These are phyloP conservation scores for Colletotrichum cuscutae DNA, from an alignment of 2,329 filamentous ascomycete genomes.

Conservation along the genomic window DNA sequence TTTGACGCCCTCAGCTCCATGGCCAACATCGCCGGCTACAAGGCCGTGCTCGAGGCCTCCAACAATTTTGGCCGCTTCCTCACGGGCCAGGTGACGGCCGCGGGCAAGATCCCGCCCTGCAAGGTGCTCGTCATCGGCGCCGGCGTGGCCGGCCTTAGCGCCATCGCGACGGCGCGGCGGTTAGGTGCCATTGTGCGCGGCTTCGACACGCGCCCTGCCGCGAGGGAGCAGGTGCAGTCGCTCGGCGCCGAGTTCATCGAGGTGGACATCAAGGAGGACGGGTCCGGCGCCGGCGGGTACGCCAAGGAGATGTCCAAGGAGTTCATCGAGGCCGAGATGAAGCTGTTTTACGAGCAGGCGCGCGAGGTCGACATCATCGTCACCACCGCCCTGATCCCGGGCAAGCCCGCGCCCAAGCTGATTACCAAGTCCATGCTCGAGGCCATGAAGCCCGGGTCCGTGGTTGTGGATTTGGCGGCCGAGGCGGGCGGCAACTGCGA, in stretches of 20 bases:
- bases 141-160: conserved; percentile 87
- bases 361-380: conserved; percentile 92
- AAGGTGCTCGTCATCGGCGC: conserved; percentile 93
- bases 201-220: conserved; percentile 91
- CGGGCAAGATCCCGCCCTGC: conserved; percentile 88
- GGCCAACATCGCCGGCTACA: conserved; percentile 95
- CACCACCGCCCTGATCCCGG: conserved; percentile 91
- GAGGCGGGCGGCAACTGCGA: conserved; percentile 92
- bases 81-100: conserved; percentile 90
- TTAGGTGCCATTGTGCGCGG: conserved; percentile 91
- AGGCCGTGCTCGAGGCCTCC: conserved; percentile 88
- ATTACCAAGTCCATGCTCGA: conserved; percentile 84
- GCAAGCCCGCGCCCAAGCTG: conserved; percentile 82
- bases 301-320: conserved; percentile 95
- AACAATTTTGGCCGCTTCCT: conserved; percentile 90
- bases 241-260: conserved; percentile 91
- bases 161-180: conserved; percentile 85
- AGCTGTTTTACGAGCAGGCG: conserved; percentile 87
- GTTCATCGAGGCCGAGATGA: conserved; percentile 94
- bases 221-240: conserved; percentile 89
- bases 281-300: conserved; percentile 85
- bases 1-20: conserved; percentile 92
- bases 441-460: conserved; percentile 90
- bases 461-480: conserved; percentile 88
- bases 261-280: conserved; percentile 86